Base-by-base conservation (phyloP, 1,284 basidiomycete genomes). In the Cryptococcus deneoformans region DNA sequence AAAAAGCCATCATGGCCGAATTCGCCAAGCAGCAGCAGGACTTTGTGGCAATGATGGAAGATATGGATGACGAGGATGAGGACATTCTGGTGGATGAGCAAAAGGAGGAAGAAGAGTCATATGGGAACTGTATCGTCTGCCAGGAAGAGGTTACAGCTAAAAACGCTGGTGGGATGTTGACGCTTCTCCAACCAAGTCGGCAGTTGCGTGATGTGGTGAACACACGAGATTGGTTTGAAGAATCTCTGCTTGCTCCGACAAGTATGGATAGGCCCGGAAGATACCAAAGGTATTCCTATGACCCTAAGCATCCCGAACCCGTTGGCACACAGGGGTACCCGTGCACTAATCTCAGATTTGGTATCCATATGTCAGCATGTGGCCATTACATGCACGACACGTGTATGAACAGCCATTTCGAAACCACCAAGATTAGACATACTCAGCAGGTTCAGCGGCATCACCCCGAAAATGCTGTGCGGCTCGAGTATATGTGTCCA, bases 341-440 rank as follows among this genome's bases (percentile, higher is more conserved):
- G 0, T 72, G 84, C 0, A 80, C 83, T 39, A 84, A 84, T 61
- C 88, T 87, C 12, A 85, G 86, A 36, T 92, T 93, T 66, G 96
- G 95, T 6, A 80, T 98, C 35, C 84, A 94, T 70, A 82, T 88
- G 4, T 94, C 93, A 3, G 88, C 93, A 34, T 99, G 95, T 77
- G 92, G 89, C 40, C 96, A 99, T 73, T 87, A 94, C 82, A 99
- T 99, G 94, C 96, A 99, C 78, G 80, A 95, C 60, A 85, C 87
- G 44, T 99, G 96, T 78, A 97, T 99, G 80, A 87, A 89, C 57
- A 87, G 88, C 1, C 99, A 99, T 75, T 92, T 86, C 65, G 78
- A 85, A 3, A 92, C 92, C 14, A 89, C 96, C 54, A 85, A 92
- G 56, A 87, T 89, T 63, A 86, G 95, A 14, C 96, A 99, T 74